Base-by-base conservation (phyloP, 2,329 filamentous ascomycete species). In the Monosporascus sp. region DNA sequence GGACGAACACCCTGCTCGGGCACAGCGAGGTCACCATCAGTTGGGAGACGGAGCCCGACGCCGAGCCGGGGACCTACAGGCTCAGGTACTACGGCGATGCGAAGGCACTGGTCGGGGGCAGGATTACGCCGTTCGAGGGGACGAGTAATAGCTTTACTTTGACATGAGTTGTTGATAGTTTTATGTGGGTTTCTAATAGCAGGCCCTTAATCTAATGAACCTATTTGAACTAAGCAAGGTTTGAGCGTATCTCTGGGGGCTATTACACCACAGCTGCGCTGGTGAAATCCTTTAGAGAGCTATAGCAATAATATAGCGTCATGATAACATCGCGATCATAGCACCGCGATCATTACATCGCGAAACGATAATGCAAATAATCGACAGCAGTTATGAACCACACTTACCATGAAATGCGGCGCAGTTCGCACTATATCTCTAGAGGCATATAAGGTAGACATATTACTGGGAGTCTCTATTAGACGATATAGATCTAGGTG, bases 61-160 rank as follows among this genome's bases (percentile, higher is more conserved):
- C 78, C 20, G 74, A 77, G 54, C 71, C 69, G 1, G 92, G 92
- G 0, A 82, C 79, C 48, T 97, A 96, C 71, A 77, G 91, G 24
- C 71, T 96, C 46, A 82, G 78, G 72, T 97, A 97, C 66, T 93
- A 86, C 70, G 93, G 93, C 0, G 91, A 97, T 71, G 77, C 83
- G 3, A 97, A 92, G 79, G 76, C 76, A 6, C 61, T 85, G 11
- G 65, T 80, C 27, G 81, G 77, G 1, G 85, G 82, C 0, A 69
- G 63, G 1, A 83, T 94, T 39, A 81, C 74, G 39, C 68, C 80
- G 3, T 94, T 96, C 73, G 82, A 88, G 59, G 89, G 88, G 0
- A 76, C 76, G 8, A 88, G 86, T 63, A 74, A 76, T 48, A 70
- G 69, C 50, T 88, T 87, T 69, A 71, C 63, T 18, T 51, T 76